Percentiles rank a stretch among this genome's conserved stretches.
phyloP scores from a whole-genome alignment of 2,329 filamentous ascomycete genomes.

The Ceratocystiopsis brevicomis region DNA sequence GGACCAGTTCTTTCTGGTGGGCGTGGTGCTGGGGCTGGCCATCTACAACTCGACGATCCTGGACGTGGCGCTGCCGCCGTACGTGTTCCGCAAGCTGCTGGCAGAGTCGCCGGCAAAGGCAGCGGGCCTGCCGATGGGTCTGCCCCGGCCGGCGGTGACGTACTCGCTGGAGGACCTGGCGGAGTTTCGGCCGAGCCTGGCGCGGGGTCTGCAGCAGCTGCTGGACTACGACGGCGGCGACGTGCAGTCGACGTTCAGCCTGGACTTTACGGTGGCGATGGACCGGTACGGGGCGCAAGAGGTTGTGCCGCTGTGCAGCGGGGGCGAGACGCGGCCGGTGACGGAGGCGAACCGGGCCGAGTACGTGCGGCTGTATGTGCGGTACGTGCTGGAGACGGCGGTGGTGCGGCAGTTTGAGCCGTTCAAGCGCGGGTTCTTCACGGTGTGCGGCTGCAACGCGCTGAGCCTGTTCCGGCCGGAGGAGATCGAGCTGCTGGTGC shows the following conservation, averaged over 20 bases:
- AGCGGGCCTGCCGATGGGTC: slow-evolving; percentile 29
- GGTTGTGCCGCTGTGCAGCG: slow-evolving; percentile 51
- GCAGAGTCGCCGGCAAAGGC: slow-evolving; percentile 50
- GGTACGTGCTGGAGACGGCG: slow-evolving; percentile 58
- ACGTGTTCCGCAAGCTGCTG: slow-evolving; percentile 74
- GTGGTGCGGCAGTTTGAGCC: slow-evolving; percentile 75
- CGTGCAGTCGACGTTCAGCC: slow-evolving; percentile 60
- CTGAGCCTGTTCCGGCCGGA: slow-evolving; percentile 74
- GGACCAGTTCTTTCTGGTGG: slow-evolving; percentile 80
- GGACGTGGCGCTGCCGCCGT: slow-evolving; percentile 71
- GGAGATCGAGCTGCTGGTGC: slow-evolving; percentile 74
- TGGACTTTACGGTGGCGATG: slow-evolving; percentile 61
- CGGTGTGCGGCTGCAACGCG: slow-evolving; percentile 75
- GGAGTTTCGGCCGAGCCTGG: slow-evolving; percentile 60
- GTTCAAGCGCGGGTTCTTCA: slow-evolving; percentile 87
- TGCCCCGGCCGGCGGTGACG: slow-evolving; percentile 43
- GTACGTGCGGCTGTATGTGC: slow-evolving; percentile 71
- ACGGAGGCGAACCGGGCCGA: slow-evolving; percentile 72
- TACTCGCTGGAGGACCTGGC: slow-evolving; percentile 68
- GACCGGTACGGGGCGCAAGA: slow-evolving; percentile 56
- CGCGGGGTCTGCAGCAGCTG: slow-evolving; percentile 54
- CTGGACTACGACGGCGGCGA: slow-evolving; percentile 63
- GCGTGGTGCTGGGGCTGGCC: slow-evolving; percentile 69
- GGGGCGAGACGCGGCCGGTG: slow-evolving; percentile 55
- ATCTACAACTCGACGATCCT: slow-evolving; percentile 93